Conservation (phyloP, 768 basidiomycete species). For the Obba rivulosa region DNA sequence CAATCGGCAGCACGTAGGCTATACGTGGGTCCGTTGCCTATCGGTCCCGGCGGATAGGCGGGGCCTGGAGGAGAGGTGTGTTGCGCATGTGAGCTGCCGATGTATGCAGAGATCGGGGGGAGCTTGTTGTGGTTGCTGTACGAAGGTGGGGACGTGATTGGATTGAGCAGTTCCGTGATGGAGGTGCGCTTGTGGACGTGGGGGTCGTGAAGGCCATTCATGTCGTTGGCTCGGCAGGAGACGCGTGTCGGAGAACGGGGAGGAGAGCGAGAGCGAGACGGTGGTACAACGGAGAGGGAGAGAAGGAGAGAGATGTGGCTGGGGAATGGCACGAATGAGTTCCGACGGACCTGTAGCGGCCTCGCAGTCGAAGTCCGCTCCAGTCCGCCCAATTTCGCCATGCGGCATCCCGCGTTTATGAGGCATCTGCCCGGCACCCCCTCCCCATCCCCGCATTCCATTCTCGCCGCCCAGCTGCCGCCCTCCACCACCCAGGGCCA, state of each 20-base stretch:
- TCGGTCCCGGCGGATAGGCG: slow-evolving; percentile 2
- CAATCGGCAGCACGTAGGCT: slow-evolving; percentile 62
- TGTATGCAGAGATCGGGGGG: slow-evolving; percentile 18
- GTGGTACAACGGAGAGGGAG: background rate
- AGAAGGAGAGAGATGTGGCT: background rate
- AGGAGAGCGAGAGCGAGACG: slow-evolving; percentile 4
- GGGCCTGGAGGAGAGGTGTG: slow-evolving; percentile 10
- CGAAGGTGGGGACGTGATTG: slow-evolving; percentile 31
- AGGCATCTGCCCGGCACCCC: no score
- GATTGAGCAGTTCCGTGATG: slow-evolving; percentile 46
- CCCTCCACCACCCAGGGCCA: no score
- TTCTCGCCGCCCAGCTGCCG: no score
- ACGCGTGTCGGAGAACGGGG: slow-evolving; percentile 8
- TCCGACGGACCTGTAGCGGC: no score
- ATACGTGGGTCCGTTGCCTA: slow-evolving; percentile 22
- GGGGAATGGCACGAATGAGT: background rate
- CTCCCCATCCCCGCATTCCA: no score
- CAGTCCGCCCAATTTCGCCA: no score
- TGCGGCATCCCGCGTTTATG: no score
- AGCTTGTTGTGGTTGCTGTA: slow-evolving; percentile 26
- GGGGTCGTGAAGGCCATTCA: slow-evolving; percentile 39
- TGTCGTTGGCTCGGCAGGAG: slow-evolving; percentile 12
- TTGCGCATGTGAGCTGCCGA: slow-evolving; percentile 20
- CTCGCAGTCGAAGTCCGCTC: no score
- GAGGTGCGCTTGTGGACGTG: slow-evolving; percentile 41